phyloP scores from a whole-genome alignment of 306 rosid species.

The Fagus crenata region DNA sequence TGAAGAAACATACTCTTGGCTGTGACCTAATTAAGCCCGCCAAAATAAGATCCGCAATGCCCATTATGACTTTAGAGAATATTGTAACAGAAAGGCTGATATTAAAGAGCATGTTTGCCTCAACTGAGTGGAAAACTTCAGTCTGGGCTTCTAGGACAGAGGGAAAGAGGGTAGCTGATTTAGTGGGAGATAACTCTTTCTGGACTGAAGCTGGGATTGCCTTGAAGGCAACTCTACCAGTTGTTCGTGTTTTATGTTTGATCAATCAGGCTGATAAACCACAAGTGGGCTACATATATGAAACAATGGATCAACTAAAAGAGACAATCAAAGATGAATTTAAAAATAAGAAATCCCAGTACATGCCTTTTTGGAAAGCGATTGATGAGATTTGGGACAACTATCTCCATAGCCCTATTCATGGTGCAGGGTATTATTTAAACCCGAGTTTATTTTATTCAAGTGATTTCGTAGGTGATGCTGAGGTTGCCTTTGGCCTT shows the following conservation, averaged over 20 bases:
- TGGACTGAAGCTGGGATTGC: constrained; percentile 26
- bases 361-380: constrained; percentile 32
- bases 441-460: constrained; percentile 31
- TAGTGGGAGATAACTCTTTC: constrained; percentile 25
- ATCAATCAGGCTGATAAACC: constrained; percentile 28
- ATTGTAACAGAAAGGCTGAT: constrained; percentile 21
- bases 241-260: constrained; percentile 8
- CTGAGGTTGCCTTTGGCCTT: constrained; percentile 29
- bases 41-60: constrained; percentile 24
- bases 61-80: constrained; percentile 26
- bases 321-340: constrained; percentile 30
- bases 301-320: constrained; percentile 38
- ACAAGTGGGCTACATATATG: constrained; percentile 34
- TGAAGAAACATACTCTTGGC: constrained; percentile 26
- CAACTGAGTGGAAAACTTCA: constrained; percentile 22
- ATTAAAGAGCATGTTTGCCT: constrained; percentile 25
- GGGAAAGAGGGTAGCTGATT: constrained; percentile 19
- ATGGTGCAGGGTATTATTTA: constrained; percentile 29
- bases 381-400: constrained; percentile 30
- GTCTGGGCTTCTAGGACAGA: constrained; percentile 22
- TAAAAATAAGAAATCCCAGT: constrained; percentile 9
- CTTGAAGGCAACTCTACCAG: constrained; percentile 26
- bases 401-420: constrained; percentile 32
- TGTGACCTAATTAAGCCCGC: constrained; percentile 24
- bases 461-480: constrained; percentile 22